A percentile compares a stretch with the other conserved stretches of the same genome.
These are phyloP conservation scores for Ceriops zippeliana DNA, from an alignment of 345 rosid species.

Conservation along the genomic window DNA sequence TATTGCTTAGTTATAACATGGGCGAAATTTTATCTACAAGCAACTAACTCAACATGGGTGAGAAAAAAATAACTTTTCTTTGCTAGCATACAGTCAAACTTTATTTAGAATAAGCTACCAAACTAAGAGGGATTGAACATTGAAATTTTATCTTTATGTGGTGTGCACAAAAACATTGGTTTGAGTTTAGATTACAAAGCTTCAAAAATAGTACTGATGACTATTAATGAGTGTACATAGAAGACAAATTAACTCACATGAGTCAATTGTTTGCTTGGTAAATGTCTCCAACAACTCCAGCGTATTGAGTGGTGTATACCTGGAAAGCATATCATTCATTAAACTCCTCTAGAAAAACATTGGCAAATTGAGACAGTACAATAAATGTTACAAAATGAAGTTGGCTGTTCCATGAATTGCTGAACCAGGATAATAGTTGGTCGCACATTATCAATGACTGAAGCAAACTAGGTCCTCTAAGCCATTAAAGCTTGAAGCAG, in stretches of 20 bases:
- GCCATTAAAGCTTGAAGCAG: neutral
- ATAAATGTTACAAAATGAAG: neutral
- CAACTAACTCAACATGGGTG: neutral
- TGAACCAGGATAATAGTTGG: neutral
- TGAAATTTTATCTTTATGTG: no score
- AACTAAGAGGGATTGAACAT: no score
- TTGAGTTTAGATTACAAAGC: neutral
- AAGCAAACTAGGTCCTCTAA: neutral
- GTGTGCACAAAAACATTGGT: no score
- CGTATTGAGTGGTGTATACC: conserved; percentile 77
- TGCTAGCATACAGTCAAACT: no score
- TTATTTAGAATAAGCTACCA: no score
- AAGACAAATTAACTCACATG: conserved; percentile 55
- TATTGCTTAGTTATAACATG: neutral
- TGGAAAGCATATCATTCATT: conserved; percentile 28
- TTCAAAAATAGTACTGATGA: neutral
- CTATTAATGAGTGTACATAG: neutral
- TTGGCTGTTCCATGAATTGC: neutral
- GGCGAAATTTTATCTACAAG: neutral
- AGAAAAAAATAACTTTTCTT: neutral
- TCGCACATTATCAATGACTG: neutral
- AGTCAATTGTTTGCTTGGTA: conserved; percentile 68
- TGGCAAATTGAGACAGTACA: neutral
- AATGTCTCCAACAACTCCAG: conserved; percentile 71
- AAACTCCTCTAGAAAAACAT: conserved; percentile 5